Evolutionary conservation across 2,329 filamentous ascomycete genomes (phyloP).

Genomic region (Cordyceps pruinosa): DNA sequence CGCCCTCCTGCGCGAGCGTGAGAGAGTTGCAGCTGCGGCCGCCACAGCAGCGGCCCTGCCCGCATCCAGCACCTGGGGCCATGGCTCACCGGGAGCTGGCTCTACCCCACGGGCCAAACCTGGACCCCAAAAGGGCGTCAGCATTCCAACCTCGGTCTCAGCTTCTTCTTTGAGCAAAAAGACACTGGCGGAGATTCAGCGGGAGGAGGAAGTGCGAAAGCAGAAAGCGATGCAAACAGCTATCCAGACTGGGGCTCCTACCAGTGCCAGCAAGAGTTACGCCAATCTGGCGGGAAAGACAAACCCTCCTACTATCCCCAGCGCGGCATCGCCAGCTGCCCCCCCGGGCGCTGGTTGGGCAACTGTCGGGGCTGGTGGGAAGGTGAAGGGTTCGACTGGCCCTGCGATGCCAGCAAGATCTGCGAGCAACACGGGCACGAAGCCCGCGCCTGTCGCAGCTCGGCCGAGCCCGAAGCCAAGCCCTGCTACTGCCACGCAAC

Average conservation of each 20-base stretch:
- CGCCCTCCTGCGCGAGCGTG: slow-evolving; percentile 52
- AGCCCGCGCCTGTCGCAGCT: slow-evolving; percentile 32
- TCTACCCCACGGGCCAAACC: slow-evolving; percentile 64
- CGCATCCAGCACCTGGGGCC: slow-evolving; percentile 84
- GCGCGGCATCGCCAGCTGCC: slow-evolving; percentile 31
- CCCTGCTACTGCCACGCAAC: slow-evolving; percentile 19
- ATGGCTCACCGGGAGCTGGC: slow-evolving; percentile 62
- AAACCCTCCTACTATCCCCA: slow-evolving; percentile 28
- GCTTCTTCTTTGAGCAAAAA: slow-evolving; percentile 55
- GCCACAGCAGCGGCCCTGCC: slow-evolving; percentile 72
- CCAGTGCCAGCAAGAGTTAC: slow-evolving; percentile 72
- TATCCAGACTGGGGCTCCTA: slow-evolving; percentile 40
- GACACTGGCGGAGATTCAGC: slow-evolving; percentile 91
- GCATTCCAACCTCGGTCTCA: slow-evolving; percentile 7
- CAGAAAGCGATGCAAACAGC: slow-evolving; percentile 55
- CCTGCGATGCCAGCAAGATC: slow-evolving; percentile 46
- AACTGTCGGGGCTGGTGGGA: slow-evolving; percentile 89
- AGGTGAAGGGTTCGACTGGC: slow-evolving; percentile 68
- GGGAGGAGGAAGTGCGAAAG: slow-evolving; percentile 89
- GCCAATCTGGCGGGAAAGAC: slow-evolving; percentile 84
- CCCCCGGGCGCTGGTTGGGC: slow-evolving; percentile 65
- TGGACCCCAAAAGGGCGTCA: slow-evolving; percentile 35
- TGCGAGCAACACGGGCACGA: slow-evolving; percentile 34
- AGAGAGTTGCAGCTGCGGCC: slow-evolving; percentile 45
- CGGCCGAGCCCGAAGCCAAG: slow-evolving; percentile 47